These are phyloP conservation scores for Emmonsiellopsis sp. DNA, from an alignment of 2,329 filamentous ascomycete species.

Conservation along the genomic window DNA sequence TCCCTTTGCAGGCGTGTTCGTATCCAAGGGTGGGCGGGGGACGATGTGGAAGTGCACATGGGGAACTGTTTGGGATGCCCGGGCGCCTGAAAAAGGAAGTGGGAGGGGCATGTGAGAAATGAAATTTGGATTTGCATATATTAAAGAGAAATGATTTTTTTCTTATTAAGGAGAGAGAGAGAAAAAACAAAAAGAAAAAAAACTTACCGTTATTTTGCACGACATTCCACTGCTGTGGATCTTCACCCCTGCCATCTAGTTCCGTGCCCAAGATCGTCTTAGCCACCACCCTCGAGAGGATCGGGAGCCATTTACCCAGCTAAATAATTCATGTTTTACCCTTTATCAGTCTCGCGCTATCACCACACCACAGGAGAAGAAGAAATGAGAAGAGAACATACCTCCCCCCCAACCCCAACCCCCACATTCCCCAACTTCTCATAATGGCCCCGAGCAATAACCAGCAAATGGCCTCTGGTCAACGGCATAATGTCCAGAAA, in stretches of 20 bases:
- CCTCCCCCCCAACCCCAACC: constrained; percentile 52
- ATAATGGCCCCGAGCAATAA: constrained; percentile 68
- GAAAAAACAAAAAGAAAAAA: constrained; percentile 4
- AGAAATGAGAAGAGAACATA: constrained; percentile 43
- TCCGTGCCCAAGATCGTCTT: constrained; percentile 50
- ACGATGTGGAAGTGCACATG: constrained; percentile 96
- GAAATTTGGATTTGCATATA: background rate
- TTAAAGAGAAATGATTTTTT: background rate
- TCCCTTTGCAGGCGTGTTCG: constrained; percentile 12
- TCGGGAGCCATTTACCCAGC: constrained; percentile 37
- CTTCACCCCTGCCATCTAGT: constrained; percentile 47
- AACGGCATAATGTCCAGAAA: constrained; percentile 93
- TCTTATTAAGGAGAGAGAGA: constrained; percentile 1
- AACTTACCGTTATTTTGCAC: constrained; percentile 79
- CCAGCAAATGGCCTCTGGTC: constrained; percentile 69
- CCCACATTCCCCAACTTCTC: constrained; percentile 66
- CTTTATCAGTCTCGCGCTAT: background rate
- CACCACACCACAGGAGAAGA: background rate
- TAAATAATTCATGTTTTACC: constrained; percentile 9
- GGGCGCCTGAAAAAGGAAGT: constrained; percentile 45
- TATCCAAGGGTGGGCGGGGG: constrained; percentile 53
- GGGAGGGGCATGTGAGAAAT: background rate
- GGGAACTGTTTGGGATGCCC: constrained; percentile 83
- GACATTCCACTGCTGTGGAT: constrained; percentile 82
- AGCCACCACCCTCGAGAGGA: constrained; percentile 60